Evolutionary conservation across 2,329 filamentous ascomycete species (phyloP).

Genomic region (Fusarium luffae): DNA sequence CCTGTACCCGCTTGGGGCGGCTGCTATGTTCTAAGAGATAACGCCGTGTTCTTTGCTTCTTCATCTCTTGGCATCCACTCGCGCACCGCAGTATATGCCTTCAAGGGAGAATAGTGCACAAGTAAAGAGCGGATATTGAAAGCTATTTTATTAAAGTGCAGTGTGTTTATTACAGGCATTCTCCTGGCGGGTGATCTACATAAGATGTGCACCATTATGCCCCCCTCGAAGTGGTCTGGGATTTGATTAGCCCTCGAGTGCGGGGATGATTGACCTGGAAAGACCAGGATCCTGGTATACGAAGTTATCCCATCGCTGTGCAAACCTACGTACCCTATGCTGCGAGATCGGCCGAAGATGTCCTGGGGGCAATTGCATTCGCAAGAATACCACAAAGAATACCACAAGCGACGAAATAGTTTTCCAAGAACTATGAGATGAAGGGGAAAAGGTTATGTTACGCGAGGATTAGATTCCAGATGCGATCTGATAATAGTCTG

Average conservation of each 20-base stretch:
- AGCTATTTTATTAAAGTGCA: constrained; percentile 4
- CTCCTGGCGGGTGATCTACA: constrained; percentile 41
- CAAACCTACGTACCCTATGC: neutral
- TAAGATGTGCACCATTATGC: constrained; percentile 46
- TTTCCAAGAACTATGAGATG: neutral
- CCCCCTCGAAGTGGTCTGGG: constrained; percentile 19
- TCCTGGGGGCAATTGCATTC: neutral
- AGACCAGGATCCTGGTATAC: constrained; percentile 19
- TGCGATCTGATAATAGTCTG: constrained; percentile 31
- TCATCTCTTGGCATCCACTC: neutral
- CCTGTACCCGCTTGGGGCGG: constrained; percentile 30
- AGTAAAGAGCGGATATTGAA: neutral
- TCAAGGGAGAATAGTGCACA: neutral
- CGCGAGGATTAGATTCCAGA: constrained; percentile 11
- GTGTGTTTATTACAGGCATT: constrained; percentile 14
- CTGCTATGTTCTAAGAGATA: constrained; percentile 8
- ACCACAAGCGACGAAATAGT: constrained; percentile 1
- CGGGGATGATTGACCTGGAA: constrained; percentile 18
- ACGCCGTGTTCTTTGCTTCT: constrained; percentile 9
- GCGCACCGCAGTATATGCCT: constrained; percentile 2
- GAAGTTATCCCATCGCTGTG: neutral
- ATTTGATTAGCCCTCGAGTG: constrained; percentile 27
- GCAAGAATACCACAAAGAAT: neutral
- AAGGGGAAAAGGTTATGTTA: neutral
- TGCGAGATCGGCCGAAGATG: neutral